Evolutionary conservation across 2,329 filamentous ascomycete genomes (phyloP).

Genomic region (Xylariaceae sp.): DNA sequence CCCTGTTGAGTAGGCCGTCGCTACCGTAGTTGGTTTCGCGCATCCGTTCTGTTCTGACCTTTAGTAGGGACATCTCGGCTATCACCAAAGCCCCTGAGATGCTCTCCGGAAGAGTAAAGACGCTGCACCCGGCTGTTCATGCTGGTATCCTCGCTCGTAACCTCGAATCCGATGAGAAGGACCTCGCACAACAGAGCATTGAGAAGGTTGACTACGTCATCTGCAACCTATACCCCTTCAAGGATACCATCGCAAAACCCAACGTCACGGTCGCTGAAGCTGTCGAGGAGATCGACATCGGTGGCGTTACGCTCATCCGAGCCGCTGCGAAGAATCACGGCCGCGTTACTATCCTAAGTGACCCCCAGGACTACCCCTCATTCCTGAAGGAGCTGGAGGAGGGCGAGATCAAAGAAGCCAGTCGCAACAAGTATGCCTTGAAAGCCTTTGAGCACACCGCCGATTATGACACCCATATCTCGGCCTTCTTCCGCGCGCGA

Average conservation of each 20-base stretch:
- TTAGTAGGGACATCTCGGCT: constrained; percentile 79
- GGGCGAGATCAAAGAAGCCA: constrained; percentile 79
- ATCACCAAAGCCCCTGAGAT: constrained; percentile 98
- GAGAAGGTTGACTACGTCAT: constrained; percentile 93
- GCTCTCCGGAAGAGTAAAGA: constrained; percentile 76
- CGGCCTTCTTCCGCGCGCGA: constrained; percentile 95
- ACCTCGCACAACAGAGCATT: constrained; percentile 91
- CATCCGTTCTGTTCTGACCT: constrained; percentile 15
- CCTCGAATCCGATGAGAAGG: constrained; percentile 92
- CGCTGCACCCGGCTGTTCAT: constrained; percentile 88
- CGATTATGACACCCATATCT: constrained; percentile 91
- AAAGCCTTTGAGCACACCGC: constrained; percentile 99
- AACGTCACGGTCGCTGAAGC: constrained; percentile 96
- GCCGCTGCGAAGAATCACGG: constrained; percentile 97
- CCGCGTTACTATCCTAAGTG: constrained; percentile 91
- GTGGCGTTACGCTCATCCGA: constrained; percentile 90
- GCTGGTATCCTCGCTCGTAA: constrained; percentile 89
- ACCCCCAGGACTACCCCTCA: constrained; percentile 87
- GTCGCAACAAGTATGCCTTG: constrained; percentile 82
- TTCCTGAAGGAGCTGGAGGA: constrained; percentile 87
- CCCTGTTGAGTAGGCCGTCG: constrained; percentile 71
- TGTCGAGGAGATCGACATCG: constrained; percentile 98
- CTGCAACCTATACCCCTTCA: constrained; percentile 99
- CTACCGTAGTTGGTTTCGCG: neutral
- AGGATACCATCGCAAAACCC: constrained; percentile 94